phyloP scores from a whole-genome alignment of 306 rosid genomes.

The Mimosa pudica region DNA sequence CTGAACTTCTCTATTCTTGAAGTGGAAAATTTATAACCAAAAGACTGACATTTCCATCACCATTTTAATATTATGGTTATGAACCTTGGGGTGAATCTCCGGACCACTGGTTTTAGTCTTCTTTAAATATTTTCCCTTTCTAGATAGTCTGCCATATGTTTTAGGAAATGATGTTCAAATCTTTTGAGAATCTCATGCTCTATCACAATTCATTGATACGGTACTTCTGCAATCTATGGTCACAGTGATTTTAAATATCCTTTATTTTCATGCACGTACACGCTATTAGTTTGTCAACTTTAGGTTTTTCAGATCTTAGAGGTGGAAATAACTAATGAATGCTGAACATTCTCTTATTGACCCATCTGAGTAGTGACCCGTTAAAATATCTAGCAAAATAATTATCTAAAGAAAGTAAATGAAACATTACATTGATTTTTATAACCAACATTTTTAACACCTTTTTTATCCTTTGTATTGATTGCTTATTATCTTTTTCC shows the following conservation, averaged over 20 bases:
- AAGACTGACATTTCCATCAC: neutral
- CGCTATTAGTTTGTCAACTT: neutral
- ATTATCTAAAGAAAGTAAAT: neutral
- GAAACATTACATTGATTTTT: no score
- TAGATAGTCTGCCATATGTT: neutral
- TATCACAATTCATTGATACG: neutral
- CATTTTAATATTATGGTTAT: neutral
- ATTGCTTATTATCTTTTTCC: no score
- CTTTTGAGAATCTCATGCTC: neutral
- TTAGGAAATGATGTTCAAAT: neutral
- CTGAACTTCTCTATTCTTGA: neutral
- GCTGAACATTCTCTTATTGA: neutral
- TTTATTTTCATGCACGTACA: no score
- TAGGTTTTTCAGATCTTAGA: neutral
- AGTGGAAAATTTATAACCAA: neutral
- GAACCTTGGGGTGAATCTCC: neutral
- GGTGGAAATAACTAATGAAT: neutral
- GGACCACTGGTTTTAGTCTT: neutral
- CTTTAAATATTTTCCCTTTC: neutral
- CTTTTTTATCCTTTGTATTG: no score
- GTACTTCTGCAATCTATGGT: neutral
- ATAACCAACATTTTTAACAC: no score
- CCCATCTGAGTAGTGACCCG: neutral
- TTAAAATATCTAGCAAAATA: neutral
- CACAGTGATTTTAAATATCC: neutral